phyloP scores from a whole-genome alignment of 1,284 basidiomycete species.

The Sporisorium exsertum region DNA sequence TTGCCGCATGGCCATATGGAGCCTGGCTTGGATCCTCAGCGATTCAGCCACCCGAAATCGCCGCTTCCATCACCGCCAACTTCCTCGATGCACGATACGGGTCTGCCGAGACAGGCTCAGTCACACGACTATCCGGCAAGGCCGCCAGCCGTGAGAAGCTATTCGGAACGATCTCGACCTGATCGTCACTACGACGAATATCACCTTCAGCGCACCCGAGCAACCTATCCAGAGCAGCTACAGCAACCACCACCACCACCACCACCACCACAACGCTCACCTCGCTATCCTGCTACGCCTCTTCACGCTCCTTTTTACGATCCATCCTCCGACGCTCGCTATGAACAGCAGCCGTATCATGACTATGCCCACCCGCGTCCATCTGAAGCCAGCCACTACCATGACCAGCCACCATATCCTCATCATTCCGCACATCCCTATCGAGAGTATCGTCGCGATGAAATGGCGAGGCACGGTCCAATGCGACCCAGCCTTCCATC shows the following conservation, averaged over 20 bases:
- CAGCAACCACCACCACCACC: background rate
- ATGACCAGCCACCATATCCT: conserved; percentile 4
- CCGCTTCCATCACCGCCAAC: conserved; percentile 1
- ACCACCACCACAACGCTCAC: background rate
- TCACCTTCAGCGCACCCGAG: conserved; percentile 6
- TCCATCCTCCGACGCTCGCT: background rate
- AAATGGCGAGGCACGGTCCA: background rate
- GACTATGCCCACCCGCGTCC: conserved; percentile 2
- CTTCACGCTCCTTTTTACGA: background rate
- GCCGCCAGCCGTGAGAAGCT: background rate
- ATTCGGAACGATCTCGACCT: background rate
- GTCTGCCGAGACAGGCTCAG: background rate
- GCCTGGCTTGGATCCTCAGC: conserved; percentile 9
- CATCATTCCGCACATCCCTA: background rate
- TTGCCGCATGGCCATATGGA: conserved; percentile 26
- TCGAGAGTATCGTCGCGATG: conserved; percentile 12
- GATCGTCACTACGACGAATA: conserved; percentile 15
- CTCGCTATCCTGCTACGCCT: conserved; percentile 8
- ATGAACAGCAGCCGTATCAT: conserved; percentile 4
- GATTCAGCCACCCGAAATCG: conserved; percentile 1
- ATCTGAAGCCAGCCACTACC: background rate
- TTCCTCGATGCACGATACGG: conserved; percentile 3
- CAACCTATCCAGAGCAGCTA: conserved; percentile 8
- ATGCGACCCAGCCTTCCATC: conserved; percentile 13
- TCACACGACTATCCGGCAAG: conserved; percentile 7